Evolutionary conservation across 805 yeast genomes (phyloP).

Genomic region (Lachancea kluyveri): DNA sequence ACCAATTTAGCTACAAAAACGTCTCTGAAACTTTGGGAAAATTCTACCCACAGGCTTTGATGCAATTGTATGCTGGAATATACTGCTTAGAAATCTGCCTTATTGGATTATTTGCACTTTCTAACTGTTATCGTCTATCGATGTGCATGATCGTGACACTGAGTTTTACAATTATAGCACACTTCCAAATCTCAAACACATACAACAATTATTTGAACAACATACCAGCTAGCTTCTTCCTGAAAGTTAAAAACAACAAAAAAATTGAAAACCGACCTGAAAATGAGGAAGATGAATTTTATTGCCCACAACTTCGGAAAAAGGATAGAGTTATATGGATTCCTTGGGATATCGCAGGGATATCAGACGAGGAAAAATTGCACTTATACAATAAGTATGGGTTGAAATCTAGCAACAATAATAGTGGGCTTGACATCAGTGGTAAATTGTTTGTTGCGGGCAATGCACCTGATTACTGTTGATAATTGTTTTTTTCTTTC

Average conservation of each 20-base stretch:
- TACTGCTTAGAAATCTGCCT: constrained; percentile 76
- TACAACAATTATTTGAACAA: constrained; percentile 33
- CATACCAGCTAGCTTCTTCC: constrained; percentile 37
- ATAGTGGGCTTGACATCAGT: constrained; percentile 1
- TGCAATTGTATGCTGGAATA: constrained; percentile 74
- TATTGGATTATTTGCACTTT: constrained; percentile 67
- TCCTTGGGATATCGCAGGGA: constrained; percentile 36
- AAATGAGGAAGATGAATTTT: too few species aligned
- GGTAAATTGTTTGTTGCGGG: background rate
- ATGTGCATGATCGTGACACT: constrained; percentile 45
- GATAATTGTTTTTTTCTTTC: too few species aligned
- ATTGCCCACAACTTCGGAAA: too few species aligned
- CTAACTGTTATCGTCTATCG: constrained; percentile 41
- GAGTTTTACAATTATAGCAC: constrained; percentile 49
- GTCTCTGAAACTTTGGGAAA: constrained; percentile 62
- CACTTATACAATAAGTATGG: constrained; percentile 13
- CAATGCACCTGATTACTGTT: constrained; percentile 1
- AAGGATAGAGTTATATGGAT: constrained; percentile 33
- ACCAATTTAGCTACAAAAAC: constrained; percentile 46
- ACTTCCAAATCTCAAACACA: constrained; percentile 42
- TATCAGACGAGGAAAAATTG: constrained; percentile 22
- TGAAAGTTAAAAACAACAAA: too few species aligned
- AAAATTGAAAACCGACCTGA: too few species aligned
- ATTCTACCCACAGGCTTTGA: constrained; percentile 66
- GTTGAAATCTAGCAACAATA: constrained; percentile 4